Conservation (phyloP, 148 eudicot species). For the Hydrangea macrophylla region DNA sequence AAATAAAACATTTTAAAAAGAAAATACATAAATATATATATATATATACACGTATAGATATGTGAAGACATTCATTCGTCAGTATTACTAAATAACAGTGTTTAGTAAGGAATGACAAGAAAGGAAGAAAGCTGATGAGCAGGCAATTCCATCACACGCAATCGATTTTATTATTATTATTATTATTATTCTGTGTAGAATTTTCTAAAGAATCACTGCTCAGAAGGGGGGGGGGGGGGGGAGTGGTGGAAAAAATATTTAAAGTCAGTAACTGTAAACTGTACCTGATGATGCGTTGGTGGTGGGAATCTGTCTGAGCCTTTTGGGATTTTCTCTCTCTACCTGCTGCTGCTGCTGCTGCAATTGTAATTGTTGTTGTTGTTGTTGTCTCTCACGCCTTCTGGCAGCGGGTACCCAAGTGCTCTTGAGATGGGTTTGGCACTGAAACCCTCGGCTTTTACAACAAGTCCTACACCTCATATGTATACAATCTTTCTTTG, state of each 20-base stretch:
- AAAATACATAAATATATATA: background rate
- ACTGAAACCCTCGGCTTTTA: conserved; percentile 58
- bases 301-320: conserved; percentile 29
- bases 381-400: conserved; percentile 48
- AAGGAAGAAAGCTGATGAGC: conserved; percentile 9
- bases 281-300: conserved; percentile 27
- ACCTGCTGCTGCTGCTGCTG: conserved; percentile 18
- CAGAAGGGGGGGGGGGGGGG: background rate
- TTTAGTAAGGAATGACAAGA: conserved; percentile 8
- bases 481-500: conserved; percentile 56
- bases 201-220: background rate
- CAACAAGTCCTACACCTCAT: conserved; percentile 73
- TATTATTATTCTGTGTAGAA: background rate
- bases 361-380: conserved; percentile 12
- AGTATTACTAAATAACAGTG: conserved; percentile 50
- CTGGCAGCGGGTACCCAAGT: conserved; percentile 70
- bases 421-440: conserved; percentile 60
- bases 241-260: background rate
- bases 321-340: conserved; percentile 21
- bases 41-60: conserved; percentile 13
- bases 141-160: conserved; percentile 13
- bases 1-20: background rate
- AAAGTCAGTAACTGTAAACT: background rate
- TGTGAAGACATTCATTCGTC: conserved; percentile 22
- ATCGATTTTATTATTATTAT: background rate